phyloP scores from a whole-genome alignment of 2,329 filamentous ascomycete genomes.

The Penicillium psychrosexuale region DNA sequence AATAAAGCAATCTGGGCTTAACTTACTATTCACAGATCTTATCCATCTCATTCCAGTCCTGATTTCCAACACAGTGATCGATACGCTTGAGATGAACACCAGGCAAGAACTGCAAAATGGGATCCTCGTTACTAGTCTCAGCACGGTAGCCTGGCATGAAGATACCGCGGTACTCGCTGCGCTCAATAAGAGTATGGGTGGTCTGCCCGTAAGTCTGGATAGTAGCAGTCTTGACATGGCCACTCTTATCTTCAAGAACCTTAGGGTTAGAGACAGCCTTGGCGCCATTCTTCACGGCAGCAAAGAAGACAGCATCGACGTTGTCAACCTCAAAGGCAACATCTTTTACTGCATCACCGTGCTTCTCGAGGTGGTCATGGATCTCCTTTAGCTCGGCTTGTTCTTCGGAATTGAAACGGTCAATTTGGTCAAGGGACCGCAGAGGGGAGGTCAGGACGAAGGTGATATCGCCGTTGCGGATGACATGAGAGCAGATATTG shows the following conservation, averaged over 20 bases:
- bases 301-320: conserved; percentile 73
- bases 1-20: not conserved
- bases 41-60: conserved; percentile 89
- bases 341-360: conserved; percentile 93
- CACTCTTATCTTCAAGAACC: conserved; percentile 61
- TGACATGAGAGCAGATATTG: conserved; percentile 75
- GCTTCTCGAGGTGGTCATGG: conserved; percentile 75
- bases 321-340: conserved; percentile 93
- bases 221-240: conserved; percentile 69
- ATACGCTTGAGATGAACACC: conserved; percentile 67
- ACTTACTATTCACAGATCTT: conserved; percentile 57
- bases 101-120: conserved; percentile 54
- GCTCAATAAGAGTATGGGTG: conserved; percentile 84
- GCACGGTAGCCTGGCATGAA: conserved; percentile 82
- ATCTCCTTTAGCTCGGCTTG: conserved; percentile 67
- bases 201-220: conserved; percentile 94
- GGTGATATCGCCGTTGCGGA: conserved; percentile 43
- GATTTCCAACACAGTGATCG: conserved; percentile 97
- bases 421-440: conserved; percentile 63
- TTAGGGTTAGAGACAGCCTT: conserved; percentile 44
- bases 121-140: conserved; percentile 47
- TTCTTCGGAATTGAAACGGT: conserved; percentile 57
- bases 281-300: conserved; percentile 59
- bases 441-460: conserved; percentile 45
- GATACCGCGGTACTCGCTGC: conserved; percentile 64